A percentile compares a stretch with the other conserved stretches of the same genome.
These are phyloP conservation scores for Corymbia maculata DNA, from an alignment of 345 rosid species.

Conservation along the genomic window DNA sequence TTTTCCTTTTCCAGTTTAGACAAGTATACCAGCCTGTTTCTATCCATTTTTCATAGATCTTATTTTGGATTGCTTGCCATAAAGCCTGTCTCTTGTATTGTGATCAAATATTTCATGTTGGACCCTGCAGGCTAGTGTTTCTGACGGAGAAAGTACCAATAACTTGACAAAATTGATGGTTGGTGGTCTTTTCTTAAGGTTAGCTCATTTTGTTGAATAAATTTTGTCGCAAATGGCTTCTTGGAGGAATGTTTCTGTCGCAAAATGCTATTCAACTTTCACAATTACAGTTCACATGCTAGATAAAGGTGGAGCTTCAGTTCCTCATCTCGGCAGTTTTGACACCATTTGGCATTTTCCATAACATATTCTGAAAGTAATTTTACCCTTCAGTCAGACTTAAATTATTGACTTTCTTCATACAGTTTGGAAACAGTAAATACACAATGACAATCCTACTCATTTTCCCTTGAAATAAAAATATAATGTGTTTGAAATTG, in stretches of 20 bases:
- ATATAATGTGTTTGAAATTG: neutral
- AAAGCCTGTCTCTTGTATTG: neutral
- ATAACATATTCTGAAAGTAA: neutral
- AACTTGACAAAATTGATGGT: slow-evolving; percentile 67
- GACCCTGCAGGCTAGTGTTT: slow-evolving; percentile 73
- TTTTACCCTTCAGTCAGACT: neutral
- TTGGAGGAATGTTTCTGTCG: neutral
- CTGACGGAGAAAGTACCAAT: slow-evolving; percentile 72
- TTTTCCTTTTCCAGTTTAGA: neutral
- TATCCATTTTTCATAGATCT: neutral
- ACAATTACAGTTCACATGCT: neutral
- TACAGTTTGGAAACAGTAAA: neutral
- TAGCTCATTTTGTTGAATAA: neutral
- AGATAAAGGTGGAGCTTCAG: neutral
- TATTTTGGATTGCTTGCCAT: neutral
- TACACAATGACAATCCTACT: neutral
- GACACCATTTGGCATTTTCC: neutral
- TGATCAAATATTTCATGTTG: slow-evolving; percentile 3
- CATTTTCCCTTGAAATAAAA: neutral
- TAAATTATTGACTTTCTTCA: neutral
- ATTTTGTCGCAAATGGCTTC: neutral
- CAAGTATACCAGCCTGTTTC: neutral
- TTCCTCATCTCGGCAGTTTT: neutral
- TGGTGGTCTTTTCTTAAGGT: slow-evolving; percentile 87
- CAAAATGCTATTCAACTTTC: neutral